These are phyloP conservation scores for Penicillium sp. DNA, from an alignment of 2,329 filamentous ascomycete genomes.

Conservation along the genomic window DNA sequence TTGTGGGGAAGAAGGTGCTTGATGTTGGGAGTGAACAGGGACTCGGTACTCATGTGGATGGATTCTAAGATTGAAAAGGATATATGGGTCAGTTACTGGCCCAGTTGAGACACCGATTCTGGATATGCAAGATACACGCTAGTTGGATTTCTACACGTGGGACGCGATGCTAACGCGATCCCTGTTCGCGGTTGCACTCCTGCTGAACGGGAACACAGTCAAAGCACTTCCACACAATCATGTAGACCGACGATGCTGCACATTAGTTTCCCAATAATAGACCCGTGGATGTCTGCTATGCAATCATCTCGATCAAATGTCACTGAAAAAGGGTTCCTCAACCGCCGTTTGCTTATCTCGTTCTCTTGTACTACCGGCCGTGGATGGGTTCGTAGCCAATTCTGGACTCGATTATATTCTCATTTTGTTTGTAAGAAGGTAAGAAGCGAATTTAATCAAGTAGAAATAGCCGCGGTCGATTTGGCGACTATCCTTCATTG, in stretches of 20 bases:
- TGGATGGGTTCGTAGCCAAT: neutral
- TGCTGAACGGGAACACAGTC: too few species aligned
- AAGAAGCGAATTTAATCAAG: too few species aligned
- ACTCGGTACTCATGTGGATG: conserved; percentile 37
- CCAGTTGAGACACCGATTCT: neutral
- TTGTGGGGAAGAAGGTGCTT: conserved; percentile 44
- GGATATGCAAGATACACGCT: neutral
- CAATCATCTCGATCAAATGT: neutral
- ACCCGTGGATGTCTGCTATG: too few species aligned
- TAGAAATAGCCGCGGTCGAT: too few species aligned
- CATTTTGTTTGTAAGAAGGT: too few species aligned
- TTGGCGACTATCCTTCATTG: neutral
- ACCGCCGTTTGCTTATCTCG: neutral
- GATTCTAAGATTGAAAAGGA: conserved; percentile 28
- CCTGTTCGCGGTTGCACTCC: too few species aligned
- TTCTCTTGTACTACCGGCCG: neutral
- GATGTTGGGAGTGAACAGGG: conserved; percentile 34
- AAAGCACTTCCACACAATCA: too few species aligned
- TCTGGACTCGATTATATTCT: neutral
- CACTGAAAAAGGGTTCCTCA: neutral
- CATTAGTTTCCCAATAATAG: too few species aligned
- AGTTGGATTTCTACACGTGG: neutral
- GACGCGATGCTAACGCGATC: neutral
- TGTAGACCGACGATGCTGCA: too few species aligned
- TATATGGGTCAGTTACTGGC: neutral